phyloP scores from a whole-genome alignment of 768 basidiomycete species.

The Tricholoma flavovirens region DNA sequence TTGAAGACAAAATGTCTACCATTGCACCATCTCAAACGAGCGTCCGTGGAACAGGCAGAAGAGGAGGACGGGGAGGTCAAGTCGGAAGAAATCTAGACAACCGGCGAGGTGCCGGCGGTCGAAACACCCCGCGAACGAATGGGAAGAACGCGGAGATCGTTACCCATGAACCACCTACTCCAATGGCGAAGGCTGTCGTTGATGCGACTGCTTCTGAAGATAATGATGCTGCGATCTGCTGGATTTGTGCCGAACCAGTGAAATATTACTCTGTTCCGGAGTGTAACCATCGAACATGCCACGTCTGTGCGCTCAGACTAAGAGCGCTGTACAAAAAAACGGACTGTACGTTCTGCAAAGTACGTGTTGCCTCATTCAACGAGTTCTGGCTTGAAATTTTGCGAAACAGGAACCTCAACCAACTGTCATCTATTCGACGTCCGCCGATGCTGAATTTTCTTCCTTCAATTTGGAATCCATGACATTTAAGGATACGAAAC shows the following conservation, averaged over 20 bases:
- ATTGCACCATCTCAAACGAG: background rate
- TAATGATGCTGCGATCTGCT: slow-evolving; percentile 55
- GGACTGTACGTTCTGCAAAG: slow-evolving; percentile 97
- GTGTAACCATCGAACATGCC: slow-evolving; percentile 94
- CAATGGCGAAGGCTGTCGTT: background rate
- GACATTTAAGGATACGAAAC: slow-evolving; percentile 62
- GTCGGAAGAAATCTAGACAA: slow-evolving; percentile 5
- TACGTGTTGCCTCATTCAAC: slow-evolving; percentile 23
- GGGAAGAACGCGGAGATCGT: background rate
- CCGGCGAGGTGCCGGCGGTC: slow-evolving; percentile 1
- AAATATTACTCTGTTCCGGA: slow-evolving; percentile 84
- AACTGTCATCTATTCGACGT: slow-evolving; percentile 69
- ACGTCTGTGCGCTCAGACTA: slow-evolving; percentile 84
- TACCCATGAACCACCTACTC: background rate
- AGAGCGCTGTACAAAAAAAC: slow-evolving; percentile 90
- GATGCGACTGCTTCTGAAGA: slow-evolving; percentile 14
- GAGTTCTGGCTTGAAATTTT: background rate
- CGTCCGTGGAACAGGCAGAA: slow-evolving; percentile 7
- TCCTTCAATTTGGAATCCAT: slow-evolving; percentile 52
- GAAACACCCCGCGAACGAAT: slow-evolving; percentile 7
- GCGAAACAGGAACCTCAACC: slow-evolving; percentile 59
- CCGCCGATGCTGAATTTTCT: slow-evolving; percentile 54
- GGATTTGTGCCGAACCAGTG: slow-evolving; percentile 93
- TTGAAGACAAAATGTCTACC: slow-evolving; percentile 4
- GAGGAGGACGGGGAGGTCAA: slow-evolving; percentile 6